phyloP scores from a whole-genome alignment of 768 basidiomycete genomes.

The Butyriboletus loyo region DNA sequence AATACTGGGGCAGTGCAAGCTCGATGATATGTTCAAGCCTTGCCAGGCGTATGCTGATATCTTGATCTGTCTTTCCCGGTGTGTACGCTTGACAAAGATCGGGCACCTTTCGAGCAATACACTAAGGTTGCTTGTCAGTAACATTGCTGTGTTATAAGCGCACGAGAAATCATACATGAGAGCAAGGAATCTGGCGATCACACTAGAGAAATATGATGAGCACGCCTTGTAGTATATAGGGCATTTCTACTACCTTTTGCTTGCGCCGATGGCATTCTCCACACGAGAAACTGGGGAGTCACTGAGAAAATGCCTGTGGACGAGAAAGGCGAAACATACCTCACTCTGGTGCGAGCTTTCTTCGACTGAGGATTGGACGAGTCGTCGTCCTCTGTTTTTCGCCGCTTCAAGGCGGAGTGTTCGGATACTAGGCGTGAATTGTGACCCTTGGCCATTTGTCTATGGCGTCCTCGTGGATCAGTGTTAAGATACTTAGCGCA shows the following conservation, averaged over 20 bases:
- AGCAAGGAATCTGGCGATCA: slow-evolving; percentile 81
- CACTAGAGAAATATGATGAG: slow-evolving; percentile 49
- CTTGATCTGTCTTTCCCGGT: slow-evolving; percentile 82
- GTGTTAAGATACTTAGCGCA: slow-evolving; percentile 24
- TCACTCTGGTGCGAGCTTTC: slow-evolving; percentile 71
- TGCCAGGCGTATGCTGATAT: slow-evolving; percentile 68
- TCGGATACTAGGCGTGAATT: slow-evolving; percentile 21
- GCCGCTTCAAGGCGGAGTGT: slow-evolving; percentile 48
- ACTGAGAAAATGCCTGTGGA: slow-evolving; percentile 3
- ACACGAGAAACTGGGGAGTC: slow-evolving; percentile 64
- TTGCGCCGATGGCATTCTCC: slow-evolving; percentile 87
- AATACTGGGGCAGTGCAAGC: slow-evolving; percentile 73
- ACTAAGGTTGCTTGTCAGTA: slow-evolving; percentile 42
- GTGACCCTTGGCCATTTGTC: slow-evolving; percentile 29
- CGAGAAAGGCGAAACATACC: slow-evolving; percentile 41
- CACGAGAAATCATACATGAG: slow-evolving; percentile 55
- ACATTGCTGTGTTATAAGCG: slow-evolving; percentile 1
- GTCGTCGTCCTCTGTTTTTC: slow-evolving; percentile 64
- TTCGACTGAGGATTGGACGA: slow-evolving; percentile 44
- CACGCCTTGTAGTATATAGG: slow-evolving; percentile 11
- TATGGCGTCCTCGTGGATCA: slow-evolving; percentile 28
- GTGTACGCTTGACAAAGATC: slow-evolving; percentile 87
- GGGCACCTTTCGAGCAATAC: slow-evolving; percentile 81
- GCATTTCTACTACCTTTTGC: slow-evolving; percentile 58
- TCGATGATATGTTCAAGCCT: slow-evolving; percentile 82